Conservation (phyloP, 345 rosid species). For the Brassica incana region DNA sequence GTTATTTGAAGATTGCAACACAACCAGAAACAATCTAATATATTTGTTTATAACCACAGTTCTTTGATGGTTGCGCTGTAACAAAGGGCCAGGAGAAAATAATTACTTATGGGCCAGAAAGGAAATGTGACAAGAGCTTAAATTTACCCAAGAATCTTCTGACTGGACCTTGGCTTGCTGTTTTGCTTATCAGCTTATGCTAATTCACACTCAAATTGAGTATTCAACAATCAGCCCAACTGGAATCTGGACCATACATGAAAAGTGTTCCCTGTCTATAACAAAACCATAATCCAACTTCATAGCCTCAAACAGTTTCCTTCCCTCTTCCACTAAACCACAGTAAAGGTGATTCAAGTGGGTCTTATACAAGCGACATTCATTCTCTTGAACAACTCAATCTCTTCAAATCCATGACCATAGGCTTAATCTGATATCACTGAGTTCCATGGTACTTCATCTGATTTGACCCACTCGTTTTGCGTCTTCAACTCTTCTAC, state of each 20-base stretch:
- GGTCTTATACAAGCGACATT: constrained; percentile 48
- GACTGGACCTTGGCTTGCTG: not conserved
- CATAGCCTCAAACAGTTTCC: constrained; percentile 63
- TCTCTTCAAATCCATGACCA: constrained; percentile 64
- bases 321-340: constrained; percentile 75
- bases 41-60: not conserved
- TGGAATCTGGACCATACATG: constrained; percentile 57
- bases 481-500: constrained; percentile 73
- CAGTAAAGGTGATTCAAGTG: constrained; percentile 61
- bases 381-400: constrained; percentile 68
- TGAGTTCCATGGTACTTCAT: constrained; percentile 71
- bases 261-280: constrained; percentile 70
- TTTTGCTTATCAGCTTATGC: constrained; percentile 3
- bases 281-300: constrained; percentile 50
- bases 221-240: constrained; percentile 36
- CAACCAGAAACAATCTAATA: not conserved
- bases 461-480: constrained; percentile 53
- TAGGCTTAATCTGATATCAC: constrained; percentile 84
- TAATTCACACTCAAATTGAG: not conserved
- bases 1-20: not conserved
- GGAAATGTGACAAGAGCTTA: not conserved
- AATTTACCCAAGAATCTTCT: constrained; percentile 3
- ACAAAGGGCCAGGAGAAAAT: not conserved
- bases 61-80: not conserved
- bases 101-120: not conserved